Evolutionary conservation across 768 basidiomycete species (phyloP), one percentile per base, ranked within the genome.

Genomic region (Pulveroboletus sp.): DNA sequence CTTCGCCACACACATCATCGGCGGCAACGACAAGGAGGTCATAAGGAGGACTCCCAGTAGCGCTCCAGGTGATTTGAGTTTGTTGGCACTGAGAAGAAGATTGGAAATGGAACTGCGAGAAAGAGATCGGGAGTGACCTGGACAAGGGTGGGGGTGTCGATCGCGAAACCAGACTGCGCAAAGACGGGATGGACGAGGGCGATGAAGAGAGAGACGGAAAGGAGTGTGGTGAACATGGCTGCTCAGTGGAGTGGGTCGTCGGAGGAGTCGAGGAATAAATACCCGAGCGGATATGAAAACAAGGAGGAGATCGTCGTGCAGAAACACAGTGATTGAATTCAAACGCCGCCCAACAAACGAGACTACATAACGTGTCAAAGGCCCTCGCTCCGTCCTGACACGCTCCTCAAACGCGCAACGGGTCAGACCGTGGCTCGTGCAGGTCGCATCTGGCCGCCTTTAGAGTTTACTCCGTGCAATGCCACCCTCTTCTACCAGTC

Each of bases 211-310:
- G 84, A 75, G 71, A 80, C 65, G 53, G 78, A 76, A 87, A 88
- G 45, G 86, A 90, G 70, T 71, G 89, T 86, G 73, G 80, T 72
- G 78, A 82, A 83, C 89, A 90, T 91, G 70, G 67, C 69, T 57
- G 55, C 53, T 54, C 55, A 36, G 56, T 31, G 35, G 15, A 3
- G 45, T 18, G 35, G 21, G 21, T 31, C 28, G 42, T 36, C 9
- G 38, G 13, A 27, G 13, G 8, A 2, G 26, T 35, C 24, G 17
- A 37, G n/a, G 44, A 36, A 48, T 57, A 55, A 56, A 56, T 57
- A 59, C 33, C 32, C 18, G 21, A 3, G 11, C 54, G 56, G 54
- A 56, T 61, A 58, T 58, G 57, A 55, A 55, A 42, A 32, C 36
- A 18, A 28, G 38, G 39, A 30, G n/a, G 31, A 36, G 26, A 27